Base-by-base conservation (phyloP, 202 grass and related monocot genomes). In the Carex arenaria region DNA sequence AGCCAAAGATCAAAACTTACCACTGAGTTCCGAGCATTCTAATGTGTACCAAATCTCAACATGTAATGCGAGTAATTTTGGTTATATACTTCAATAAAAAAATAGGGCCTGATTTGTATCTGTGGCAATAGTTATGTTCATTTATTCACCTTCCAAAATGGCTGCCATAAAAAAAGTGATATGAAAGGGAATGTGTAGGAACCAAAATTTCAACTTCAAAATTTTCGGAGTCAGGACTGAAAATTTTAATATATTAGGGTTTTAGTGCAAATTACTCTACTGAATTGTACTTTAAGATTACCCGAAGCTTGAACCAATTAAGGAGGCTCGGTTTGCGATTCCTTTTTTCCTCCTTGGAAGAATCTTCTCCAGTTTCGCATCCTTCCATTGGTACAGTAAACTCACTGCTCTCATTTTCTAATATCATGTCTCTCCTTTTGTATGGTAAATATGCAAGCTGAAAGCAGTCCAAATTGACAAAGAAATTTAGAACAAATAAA, bases 291-390 rank as follows among this genome's bases (percentile, higher is more conserved):
- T 56, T 56, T 77, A 82, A 59, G 5, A 79, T 85, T 94, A 99
- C 96, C 96, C 85, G 77, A n/a, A 93, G 79, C 85, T 99, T 99
- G 67, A 99, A 99, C 96, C 96, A 99, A 69, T 99, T 99, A 81
- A 99, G 89, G 54, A 99, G 91, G 61, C 96, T 93, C 66, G 54
- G 80, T 88, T 94, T 99, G 61, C 91, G 82, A 26, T 94, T 99
- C 28, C 47, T 2, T 86, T 94, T 99, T 45, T 96, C 96, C 78
- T 95, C 96, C 87, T 96, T 99, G 0, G 88, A 90, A 87, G 90
- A 89, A 93, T 89, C 86, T 99, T 93, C 62, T 81, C 88, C 53
- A 30, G 85, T 85, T 91, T 87, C 87, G 75, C 89, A 88, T 94
- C 89, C 80, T 94, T 99, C 96, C 19, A 85, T 60, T 31, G 93